Conservation (phyloP, 768 basidiomycete genomes). For the Hirschioporus abietinus region DNA sequence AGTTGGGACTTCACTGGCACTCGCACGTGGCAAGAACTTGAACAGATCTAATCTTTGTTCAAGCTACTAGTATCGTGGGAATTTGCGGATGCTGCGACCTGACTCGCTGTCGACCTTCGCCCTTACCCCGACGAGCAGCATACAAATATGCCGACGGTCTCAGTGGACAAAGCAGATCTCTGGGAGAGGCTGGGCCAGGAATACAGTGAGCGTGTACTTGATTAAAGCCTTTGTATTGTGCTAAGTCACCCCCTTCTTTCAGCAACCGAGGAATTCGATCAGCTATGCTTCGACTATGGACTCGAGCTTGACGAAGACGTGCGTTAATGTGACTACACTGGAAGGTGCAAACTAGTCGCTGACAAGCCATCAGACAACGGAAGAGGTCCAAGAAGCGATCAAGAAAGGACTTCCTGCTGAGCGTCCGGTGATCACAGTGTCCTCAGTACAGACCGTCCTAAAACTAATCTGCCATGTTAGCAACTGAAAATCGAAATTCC, state of each 20-base stretch:
- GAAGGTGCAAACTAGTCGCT: slow-evolving; percentile 9
- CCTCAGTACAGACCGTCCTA: background rate
- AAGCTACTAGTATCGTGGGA: background rate
- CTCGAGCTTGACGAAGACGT: slow-evolving; percentile 98
- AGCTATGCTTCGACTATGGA: slow-evolving; percentile 94
- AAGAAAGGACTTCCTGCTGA: slow-evolving; percentile 83
- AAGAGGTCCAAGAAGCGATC: slow-evolving; percentile 74
- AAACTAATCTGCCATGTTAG: slow-evolving; percentile 33
- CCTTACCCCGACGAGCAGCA: background rate
- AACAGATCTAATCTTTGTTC: background rate
- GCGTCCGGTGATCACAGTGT: slow-evolving; percentile 54
- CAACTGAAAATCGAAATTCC: slow-evolving; percentile 99
- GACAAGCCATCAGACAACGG: slow-evolving; percentile 61
- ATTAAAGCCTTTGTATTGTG: slow-evolving; percentile 8
- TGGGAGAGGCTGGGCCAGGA: slow-evolving; percentile 78
- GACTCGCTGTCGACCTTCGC: background rate
- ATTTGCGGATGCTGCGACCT: background rate
- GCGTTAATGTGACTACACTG: slow-evolving; percentile 23
- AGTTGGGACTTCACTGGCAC: background rate
- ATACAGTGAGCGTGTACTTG: slow-evolving; percentile 54
- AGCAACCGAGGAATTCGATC: slow-evolving; percentile 95
- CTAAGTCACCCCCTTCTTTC: slow-evolving; percentile 17
- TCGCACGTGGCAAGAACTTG: background rate
- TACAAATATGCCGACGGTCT: slow-evolving; percentile 79
- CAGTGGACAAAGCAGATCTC: slow-evolving; percentile 93